Percentiles rank a stretch among this genome's conserved stretches.
These are phyloP conservation scores for Austroboletus novae-zelandiae DNA, from an alignment of 1,284 basidiomycete species.

Conservation along the genomic window DNA sequence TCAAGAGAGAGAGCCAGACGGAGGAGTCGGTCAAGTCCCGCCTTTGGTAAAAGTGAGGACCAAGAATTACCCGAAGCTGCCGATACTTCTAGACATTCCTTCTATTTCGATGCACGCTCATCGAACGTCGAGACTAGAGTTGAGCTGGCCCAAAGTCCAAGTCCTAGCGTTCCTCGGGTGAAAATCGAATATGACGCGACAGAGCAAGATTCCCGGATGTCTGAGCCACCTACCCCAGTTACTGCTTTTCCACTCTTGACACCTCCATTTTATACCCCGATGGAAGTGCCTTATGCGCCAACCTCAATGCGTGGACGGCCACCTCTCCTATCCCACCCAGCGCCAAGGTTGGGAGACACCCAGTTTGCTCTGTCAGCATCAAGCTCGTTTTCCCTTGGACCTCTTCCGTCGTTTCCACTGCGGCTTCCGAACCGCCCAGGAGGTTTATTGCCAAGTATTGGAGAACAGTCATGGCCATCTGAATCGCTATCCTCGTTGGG, in stretches of 20 bases:
- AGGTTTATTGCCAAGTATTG: conserved; percentile 18
- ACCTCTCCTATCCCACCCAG: conserved; percentile 5
- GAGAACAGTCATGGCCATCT: conserved; percentile 10
- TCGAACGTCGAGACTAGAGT: conserved; percentile 1
- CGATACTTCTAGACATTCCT: conserved; percentile 1
- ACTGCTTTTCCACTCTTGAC: conserved; percentile 24
- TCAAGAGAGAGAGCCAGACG: conserved; percentile 7
- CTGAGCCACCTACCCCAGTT: conserved; percentile 22
- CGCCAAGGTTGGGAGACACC: conserved; percentile 6
- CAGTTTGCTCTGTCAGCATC: conserved; percentile 3
- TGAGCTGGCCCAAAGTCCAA: neutral
- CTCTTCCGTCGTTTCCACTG: conserved; percentile 17
- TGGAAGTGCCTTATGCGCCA: conserved; percentile 21
- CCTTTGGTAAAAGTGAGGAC: conserved; percentile 1
- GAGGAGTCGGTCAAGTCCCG: conserved; percentile 26
- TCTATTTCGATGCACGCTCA: conserved; percentile 8
- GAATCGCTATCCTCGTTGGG: conserved; percentile 3
- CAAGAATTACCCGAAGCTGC: neutral
- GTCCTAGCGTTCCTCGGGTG: conserved; percentile 17
- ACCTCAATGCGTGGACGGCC: conserved; percentile 15
- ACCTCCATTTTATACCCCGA: conserved; percentile 31
- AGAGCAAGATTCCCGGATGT: conserved; percentile 23
- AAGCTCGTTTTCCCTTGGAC: conserved; percentile 5
- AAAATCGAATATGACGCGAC: conserved; percentile 26
- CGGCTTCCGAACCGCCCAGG: conserved; percentile 20